Evolutionary conservation across 2,329 filamentous ascomycete genomes (phyloP), one percentile per base, ranked within the genome.

Genomic region (Aspergillus udagawae): DNA sequence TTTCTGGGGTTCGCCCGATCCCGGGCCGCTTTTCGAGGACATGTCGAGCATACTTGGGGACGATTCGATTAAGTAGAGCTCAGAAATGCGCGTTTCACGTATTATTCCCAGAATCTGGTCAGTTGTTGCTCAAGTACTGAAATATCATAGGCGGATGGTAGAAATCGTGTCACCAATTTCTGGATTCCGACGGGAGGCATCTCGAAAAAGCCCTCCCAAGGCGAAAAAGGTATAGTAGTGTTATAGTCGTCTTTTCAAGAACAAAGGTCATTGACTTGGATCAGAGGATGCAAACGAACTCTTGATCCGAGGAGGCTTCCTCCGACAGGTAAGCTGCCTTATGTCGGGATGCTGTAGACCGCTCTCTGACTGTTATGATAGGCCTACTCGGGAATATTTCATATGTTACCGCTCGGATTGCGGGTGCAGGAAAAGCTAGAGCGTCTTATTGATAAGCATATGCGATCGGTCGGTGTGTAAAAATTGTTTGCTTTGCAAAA

Each of bases 371-470:
- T 17, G 32, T 44, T 42, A 21, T 1, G 35, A 1, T 64, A 92
- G 86, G 87, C 91, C 21, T 89, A 96, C 70, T 86, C 92, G 7
- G 94, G 94, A 28, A 86, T 97, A 38, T 99, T 97, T 67, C 94
- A 99, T 68, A 82, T 96, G 69, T 81, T 99, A 1, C 94, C 94
- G 0, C 77, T 99, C 0, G 94, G 94, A 0, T 81, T 91, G 29
- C 84, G 91, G 28, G 91, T 97, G 0, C 92, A 96, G 67, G 84
- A 91, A 52, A 99, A 97, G 73, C 79, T 97, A 29, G 92, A 97
- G 69, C 77, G 77, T 10, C 77, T 97, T 10, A 88, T 99, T 64
- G 92, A 97, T 70, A 90, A 89, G 69, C 86, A 97, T 70, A 99
- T 99, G 94, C 79, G 80, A 53, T 83, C 82, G 35, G 75, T 94